Percentiles rank a stretch among this genome's conserved stretches.
These are phyloP conservation scores for Nothophaeocryptopus gaeumannii DNA, from an alignment of 2,329 filamentous ascomycete species.

Conservation along the genomic window DNA sequence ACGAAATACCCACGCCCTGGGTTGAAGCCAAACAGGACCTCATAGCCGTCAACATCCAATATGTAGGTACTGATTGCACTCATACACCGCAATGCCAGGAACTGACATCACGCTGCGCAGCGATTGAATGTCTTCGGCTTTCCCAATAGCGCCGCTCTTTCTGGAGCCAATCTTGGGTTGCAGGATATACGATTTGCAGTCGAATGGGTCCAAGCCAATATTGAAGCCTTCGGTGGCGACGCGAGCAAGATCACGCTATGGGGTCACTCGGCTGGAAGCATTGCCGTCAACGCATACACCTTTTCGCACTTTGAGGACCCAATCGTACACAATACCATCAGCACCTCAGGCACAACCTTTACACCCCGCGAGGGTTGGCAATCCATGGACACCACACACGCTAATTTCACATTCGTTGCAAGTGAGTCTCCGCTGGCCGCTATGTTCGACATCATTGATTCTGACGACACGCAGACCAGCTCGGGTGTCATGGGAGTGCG, in stretches of 20 bases:
- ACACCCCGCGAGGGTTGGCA: not conserved
- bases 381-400: constrained; percentile 42
- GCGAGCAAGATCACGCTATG: constrained; percentile 37
- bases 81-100: no score
- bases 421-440: not conserved
- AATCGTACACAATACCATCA: constrained; percentile 34
- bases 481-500: constrained; percentile 34
- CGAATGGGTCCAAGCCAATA: constrained; percentile 6
- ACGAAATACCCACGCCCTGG: constrained; percentile 45
- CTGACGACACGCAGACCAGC: constrained; percentile 9
- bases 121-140: constrained; percentile 42
- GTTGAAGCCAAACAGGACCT: constrained; percentile 36
- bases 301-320: constrained; percentile 37
- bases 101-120: no score
- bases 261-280: constrained; percentile 34
- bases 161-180: constrained; percentile 35
- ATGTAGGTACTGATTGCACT: constrained; percentile 18
- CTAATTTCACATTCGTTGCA: constrained; percentile 26
- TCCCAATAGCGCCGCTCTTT: constrained; percentile 26
- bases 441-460: no score
- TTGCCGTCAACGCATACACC: constrained; percentile 28
- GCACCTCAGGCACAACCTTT: constrained; percentile 19
- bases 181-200: constrained; percentile 56
- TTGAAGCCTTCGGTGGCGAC: constrained; percentile 57
- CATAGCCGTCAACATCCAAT: constrained; percentile 44